Conservation (phyloP, 768 basidiomycete genomes). For the Leucosporidium yakuticum region DNA sequence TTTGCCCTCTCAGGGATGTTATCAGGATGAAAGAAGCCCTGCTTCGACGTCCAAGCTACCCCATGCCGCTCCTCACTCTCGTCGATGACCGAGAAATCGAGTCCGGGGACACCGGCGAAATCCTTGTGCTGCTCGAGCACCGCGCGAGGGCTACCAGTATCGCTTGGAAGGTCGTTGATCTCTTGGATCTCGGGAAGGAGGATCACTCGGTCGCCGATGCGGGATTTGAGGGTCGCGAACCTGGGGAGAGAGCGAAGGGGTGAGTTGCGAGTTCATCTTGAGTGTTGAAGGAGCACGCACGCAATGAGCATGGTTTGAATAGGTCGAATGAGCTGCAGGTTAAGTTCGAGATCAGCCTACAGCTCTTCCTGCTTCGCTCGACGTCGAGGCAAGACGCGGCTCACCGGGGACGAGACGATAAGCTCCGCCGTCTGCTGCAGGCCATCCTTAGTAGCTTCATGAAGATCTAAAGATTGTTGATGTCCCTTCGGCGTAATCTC, state of each 20-base stretch:
- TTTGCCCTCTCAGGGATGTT: constrained; percentile 16
- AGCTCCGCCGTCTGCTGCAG: not conserved
- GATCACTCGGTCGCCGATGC: constrained; percentile 23
- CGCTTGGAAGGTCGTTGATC: constrained; percentile 35
- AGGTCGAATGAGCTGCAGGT: too few relatives aligned
- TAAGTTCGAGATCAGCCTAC: too few relatives aligned
- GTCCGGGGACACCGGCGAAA: constrained; percentile 26
- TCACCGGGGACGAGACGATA: not conserved
- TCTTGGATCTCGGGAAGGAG: constrained; percentile 42
- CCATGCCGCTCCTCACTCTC: too few relatives aligned
- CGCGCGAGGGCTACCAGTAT: constrained; percentile 21
- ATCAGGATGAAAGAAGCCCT: constrained; percentile 36
- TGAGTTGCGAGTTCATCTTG: constrained; percentile 35
- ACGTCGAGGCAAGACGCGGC: too few relatives aligned
- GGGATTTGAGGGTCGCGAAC: not conserved
- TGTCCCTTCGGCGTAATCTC: constrained; percentile 41
- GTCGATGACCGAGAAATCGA: constrained; percentile 39
- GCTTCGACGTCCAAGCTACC: constrained; percentile 39
- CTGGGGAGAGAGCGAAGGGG: constrained; percentile 38
- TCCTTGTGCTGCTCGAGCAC: constrained; percentile 34
- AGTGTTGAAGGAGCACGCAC: not conserved
- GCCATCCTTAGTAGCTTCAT: constrained; percentile 18
- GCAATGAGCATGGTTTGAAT: not conserved
- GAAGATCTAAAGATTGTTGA: constrained; percentile 37
- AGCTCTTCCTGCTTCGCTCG: too few relatives aligned